These are phyloP conservation scores for Oldenlandia corymbosa DNA, from an alignment of 257 asterid species.

Conservation along the genomic window DNA sequence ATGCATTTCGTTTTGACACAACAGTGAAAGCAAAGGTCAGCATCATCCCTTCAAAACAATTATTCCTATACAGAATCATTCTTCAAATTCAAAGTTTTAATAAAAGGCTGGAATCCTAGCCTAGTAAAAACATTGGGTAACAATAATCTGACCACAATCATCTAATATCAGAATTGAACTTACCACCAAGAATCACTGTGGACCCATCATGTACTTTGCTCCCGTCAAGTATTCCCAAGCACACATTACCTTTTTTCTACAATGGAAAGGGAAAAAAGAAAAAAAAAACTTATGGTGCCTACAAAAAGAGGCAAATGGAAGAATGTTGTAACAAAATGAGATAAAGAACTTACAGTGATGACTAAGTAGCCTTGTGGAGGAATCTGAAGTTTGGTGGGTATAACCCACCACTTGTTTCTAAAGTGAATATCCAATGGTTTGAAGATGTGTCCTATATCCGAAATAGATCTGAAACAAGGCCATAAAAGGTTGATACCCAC, in stretches of 20 bases:
- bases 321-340: not conserved
- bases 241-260: constrained; percentile 60
- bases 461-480: constrained; percentile 31
- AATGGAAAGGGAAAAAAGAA: not conserved
- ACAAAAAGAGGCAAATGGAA: not conserved
- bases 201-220: constrained; percentile 51
- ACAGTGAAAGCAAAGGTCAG: not conserved
- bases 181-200: constrained; percentile 69
- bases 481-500: not conserved
- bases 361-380: constrained; percentile 72
- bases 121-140: not conserved
- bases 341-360: constrained; percentile 35
- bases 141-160: not conserved
- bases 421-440: constrained; percentile 59
- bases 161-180: not conserved
- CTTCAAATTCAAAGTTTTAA: not conserved
- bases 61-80: not conserved
- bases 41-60: not conserved
- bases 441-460: constrained; percentile 44
- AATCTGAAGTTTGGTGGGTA: constrained; percentile 50
- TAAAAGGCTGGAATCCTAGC: not conserved
- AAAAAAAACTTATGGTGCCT: constrained; percentile 2
- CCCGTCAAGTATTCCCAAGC: constrained; percentile 76
- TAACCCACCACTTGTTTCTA: constrained; percentile 66
- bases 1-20: not conserved